phyloP scores from a whole-genome alignment of 2,329 filamentous ascomycete species.

The Neocatenulostroma microsporum region DNA sequence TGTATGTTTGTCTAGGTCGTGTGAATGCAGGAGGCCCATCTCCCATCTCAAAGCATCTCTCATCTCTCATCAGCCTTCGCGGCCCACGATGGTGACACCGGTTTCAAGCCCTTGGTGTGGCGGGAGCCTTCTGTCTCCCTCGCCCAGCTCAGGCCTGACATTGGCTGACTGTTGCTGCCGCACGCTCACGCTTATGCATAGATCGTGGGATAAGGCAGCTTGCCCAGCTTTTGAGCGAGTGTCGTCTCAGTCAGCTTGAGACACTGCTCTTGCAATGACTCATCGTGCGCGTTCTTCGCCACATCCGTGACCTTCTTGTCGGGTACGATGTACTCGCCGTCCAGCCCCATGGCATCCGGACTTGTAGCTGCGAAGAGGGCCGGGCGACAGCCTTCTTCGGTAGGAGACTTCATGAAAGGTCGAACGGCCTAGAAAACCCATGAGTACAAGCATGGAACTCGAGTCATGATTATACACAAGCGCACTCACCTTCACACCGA shows the following conservation, averaged over 20 bases:
- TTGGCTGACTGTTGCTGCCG: too few relatives aligned
- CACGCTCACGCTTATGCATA: constrained; percentile 4
- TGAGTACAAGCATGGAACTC: too few relatives aligned
- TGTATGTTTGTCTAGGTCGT: constrained; percentile 7
- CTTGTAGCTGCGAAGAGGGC: constrained; percentile 44
- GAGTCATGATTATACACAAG: too few relatives aligned
- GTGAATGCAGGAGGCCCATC: constrained; percentile 9
- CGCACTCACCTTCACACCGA: too few relatives aligned
- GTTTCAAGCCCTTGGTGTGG: too few relatives aligned
- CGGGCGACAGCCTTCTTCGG: constrained; percentile 41
- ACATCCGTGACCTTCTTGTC: constrained; percentile 41
- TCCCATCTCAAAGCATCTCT: too few relatives aligned
- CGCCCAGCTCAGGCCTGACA: background rate
- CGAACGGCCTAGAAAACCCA: constrained; percentile 31
- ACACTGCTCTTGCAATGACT: constrained; percentile 36
- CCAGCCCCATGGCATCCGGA: constrained; percentile 37
- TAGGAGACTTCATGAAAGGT: constrained; percentile 45
- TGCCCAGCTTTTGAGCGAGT: constrained; percentile 35
- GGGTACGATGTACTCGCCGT: constrained; percentile 44
- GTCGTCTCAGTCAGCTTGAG: constrained; percentile 42
- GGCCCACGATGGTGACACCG: too few relatives aligned
- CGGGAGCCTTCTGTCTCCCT: background rate
- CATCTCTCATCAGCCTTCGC: constrained; percentile 5
- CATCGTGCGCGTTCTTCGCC: constrained; percentile 37
- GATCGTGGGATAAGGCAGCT: constrained; percentile 11